Evolutionary conservation across 1,284 basidiomycete genomes (phyloP).

Genomic region (Trichosporon sp.): DNA sequence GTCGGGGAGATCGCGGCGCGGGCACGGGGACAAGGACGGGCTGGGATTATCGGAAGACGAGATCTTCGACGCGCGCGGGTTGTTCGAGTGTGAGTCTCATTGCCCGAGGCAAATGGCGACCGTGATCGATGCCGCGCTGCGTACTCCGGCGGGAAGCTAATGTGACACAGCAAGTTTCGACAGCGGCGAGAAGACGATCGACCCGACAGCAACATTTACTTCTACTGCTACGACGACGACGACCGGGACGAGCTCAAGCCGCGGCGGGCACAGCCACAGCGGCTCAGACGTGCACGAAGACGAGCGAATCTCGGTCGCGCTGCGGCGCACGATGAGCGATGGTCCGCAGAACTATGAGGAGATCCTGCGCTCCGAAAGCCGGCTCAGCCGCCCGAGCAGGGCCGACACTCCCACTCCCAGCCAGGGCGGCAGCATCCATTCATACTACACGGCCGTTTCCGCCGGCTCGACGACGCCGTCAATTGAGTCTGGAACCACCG

Average conservation of each 20-base stretch:
- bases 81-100: slow-evolving; percentile 7
- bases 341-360: slow-evolving; percentile 5
- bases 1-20: not conserved
- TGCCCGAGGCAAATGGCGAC: not conserved
- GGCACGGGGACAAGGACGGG: slow-evolving; percentile 9
- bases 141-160: not conserved
- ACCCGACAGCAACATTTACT: not conserved
- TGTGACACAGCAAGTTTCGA: not conserved
- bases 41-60: not conserved
- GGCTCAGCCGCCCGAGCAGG: not conserved
- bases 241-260: not conserved
- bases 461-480: slow-evolving; percentile 2
- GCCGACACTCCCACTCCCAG: slow-evolving; percentile 10
- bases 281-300: not conserved
- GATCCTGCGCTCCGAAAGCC: slow-evolving; percentile 4
- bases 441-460: slow-evolving; percentile 13
- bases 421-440: slow-evolving; percentile 15
- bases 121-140: not conserved
- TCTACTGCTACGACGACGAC: not conserved
- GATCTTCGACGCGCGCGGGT: slow-evolving; percentile 2
- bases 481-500: slow-evolving; percentile 15
- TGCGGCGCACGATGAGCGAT: not conserved
- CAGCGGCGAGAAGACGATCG: slow-evolving; percentile 1
- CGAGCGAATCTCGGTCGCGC: not conserved
- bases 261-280: not conserved